Evolutionary conservation across 352 stramenopile genomes (phyloP), one percentile per base, ranked within the genome.

Genomic region (Stephanocyclus meneghinianus): DNA sequence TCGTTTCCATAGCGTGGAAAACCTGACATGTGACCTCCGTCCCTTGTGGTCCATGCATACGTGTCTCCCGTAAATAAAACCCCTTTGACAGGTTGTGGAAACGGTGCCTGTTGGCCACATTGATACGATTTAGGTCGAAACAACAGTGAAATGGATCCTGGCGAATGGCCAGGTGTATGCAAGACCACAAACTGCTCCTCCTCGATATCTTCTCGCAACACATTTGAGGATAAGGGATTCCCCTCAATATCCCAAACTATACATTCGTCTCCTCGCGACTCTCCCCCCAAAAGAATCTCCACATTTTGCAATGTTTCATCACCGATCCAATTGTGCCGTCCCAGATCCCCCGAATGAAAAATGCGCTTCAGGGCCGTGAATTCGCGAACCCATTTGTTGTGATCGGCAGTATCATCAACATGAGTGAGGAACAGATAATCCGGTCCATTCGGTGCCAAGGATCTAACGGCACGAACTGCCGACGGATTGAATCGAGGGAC

Each of bases 391-490:
- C 86, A 91, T 59, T 87, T 76, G 26, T 77, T 68, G 65, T 91
- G 86, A 81, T 88, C 80, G 3, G 86, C 83, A 18, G 86, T 90
- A 74, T 91, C 86, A 78, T 91, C 86, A 6, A 91, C 83, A 64
- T 91, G 86, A 11, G 83, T 90, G 16, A 91, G 69, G 18, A 90
- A 76, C 35, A 91, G 30, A 63, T 89, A 90, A 53, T 85, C 64
- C 6, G 86, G 83, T 35, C 83, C 81, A 47, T 59, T 51, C 35
- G 47, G 21, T 26, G 71, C 71, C 10, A 90, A 18, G 55, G 48
- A 78, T 48, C 80, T 76, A 2, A 91, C 66, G n/a, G 81, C 70
- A 30, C 50, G 21, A 3, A 89, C 63, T 47, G 81, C 69, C 10
- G 50, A 66, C 29, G 72, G 42, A 30, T 56, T 68, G 76, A 77